phyloP scores from a whole-genome alignment of 768 basidiomycete species.

The Mycena albidolilacea region DNA sequence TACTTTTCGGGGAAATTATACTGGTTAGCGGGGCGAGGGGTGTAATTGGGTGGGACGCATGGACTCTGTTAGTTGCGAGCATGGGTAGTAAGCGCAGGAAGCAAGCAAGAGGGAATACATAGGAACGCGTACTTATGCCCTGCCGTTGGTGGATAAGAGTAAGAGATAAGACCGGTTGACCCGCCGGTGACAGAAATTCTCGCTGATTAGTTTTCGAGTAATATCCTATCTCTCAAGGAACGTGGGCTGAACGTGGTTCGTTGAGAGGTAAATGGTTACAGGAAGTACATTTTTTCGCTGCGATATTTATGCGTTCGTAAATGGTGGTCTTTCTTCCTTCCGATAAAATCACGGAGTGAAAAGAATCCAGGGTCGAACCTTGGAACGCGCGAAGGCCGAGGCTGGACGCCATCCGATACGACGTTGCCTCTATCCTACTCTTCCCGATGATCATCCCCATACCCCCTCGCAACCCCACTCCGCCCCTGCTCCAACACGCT shows the following conservation, averaged over 20 bases:
- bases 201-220: not conserved
- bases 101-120: not conserved
- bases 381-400: not conserved
- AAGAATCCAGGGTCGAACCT: too few species aligned
- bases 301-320: too few species aligned
- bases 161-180: slow-evolving; percentile 21
- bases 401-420: not conserved
- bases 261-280: too few species aligned
- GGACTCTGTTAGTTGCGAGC: slow-evolving; percentile 24
- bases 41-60: slow-evolving; percentile 21
- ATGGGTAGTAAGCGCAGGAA: slow-evolving; percentile 9
- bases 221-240: slow-evolving; percentile 21
- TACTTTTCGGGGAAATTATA: slow-evolving; percentile 20
- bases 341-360: too few species aligned
- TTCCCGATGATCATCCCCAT: slow-evolving; percentile 68
- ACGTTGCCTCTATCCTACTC: not conserved
- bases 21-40: slow-evolving; percentile 34
- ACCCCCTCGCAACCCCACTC: slow-evolving; percentile 91
- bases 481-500: slow-evolving; percentile 90
- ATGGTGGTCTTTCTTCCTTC: too few species aligned
- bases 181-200: not conserved
- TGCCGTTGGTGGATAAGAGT: slow-evolving; percentile 28
- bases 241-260: slow-evolving; percentile 6
- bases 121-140: slow-evolving; percentile 19
- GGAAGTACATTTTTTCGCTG: too few species aligned